Percentiles rank a stretch among this genome's conserved stretches.
Conservation (phyloP, 1,284 basidiomycete species). For the Sphaerobolus stellatus region DNA sequence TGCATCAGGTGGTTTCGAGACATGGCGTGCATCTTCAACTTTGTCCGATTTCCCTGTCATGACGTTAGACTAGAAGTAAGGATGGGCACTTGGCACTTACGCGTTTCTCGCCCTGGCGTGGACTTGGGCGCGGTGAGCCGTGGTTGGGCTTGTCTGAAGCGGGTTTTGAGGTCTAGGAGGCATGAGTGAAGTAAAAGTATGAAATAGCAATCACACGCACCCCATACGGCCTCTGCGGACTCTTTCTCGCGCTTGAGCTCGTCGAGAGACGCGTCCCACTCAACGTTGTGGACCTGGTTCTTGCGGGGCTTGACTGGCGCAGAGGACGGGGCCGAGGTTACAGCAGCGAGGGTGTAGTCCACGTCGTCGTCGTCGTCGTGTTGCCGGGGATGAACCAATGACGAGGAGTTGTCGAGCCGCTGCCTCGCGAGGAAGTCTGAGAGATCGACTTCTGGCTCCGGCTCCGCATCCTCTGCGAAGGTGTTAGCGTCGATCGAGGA, state of each 20-base stretch:
- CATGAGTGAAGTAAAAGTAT: not conserved
- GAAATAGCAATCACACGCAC: conserved; percentile 34
- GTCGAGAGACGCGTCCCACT: conserved; percentile 66
- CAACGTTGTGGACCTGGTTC: conserved; percentile 60
- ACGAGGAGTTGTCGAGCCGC: conserved; percentile 45
- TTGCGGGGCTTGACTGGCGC: conserved; percentile 36
- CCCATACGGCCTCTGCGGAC: conserved; percentile 69
- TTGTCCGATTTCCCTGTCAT: not conserved
- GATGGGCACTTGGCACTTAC: not conserved
- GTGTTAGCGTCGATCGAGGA: not conserved
- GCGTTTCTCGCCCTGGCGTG: not conserved
- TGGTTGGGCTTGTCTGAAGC: conserved; percentile 49
- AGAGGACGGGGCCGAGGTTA: conserved; percentile 34
- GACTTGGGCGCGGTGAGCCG: conserved; percentile 1
- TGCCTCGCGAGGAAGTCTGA: conserved; percentile 65
- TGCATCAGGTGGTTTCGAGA: not conserved
- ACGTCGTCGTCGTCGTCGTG: conserved; percentile 59
- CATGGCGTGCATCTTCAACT: conserved; percentile 9
- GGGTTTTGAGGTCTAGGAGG: conserved; percentile 61
- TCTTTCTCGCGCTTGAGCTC: conserved; percentile 65
- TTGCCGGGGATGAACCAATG: conserved; percentile 24
- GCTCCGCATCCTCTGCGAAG: conserved; percentile 54
- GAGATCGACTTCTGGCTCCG: conserved; percentile 71
- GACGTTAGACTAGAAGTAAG: not conserved
- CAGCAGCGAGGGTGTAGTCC: conserved; percentile 56